These are phyloP conservation scores for Blastomyces silverae DNA, from an alignment of 2,329 filamentous ascomycete genomes.

Conservation along the genomic window DNA sequence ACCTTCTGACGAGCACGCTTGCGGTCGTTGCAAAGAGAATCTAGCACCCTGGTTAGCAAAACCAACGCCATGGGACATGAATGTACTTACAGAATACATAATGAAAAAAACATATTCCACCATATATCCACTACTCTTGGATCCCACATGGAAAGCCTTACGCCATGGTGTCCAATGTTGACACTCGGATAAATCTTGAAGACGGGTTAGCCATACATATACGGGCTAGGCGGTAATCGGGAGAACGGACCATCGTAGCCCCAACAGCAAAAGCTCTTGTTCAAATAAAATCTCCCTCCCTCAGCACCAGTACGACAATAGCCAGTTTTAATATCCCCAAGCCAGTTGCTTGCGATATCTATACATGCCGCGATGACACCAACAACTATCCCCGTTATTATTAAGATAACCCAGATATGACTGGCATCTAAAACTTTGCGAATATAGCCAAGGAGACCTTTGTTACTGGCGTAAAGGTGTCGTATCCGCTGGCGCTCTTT, in stretches of 20 bases:
- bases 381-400: slow-evolving; percentile 76
- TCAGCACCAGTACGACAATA: slow-evolving; percentile 72
- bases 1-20: slow-evolving; percentile 77
- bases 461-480: slow-evolving; percentile 62
- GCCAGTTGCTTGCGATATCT: slow-evolving; percentile 85
- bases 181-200: slow-evolving; percentile 64
- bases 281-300: slow-evolving; percentile 84
- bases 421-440: slow-evolving; percentile 72
- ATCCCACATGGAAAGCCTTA: slow-evolving; percentile 60
- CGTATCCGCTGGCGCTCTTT: slow-evolving; percentile 86
- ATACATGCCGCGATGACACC: slow-evolving; percentile 82
- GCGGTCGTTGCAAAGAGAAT: slow-evolving; percentile 75
- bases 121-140: slow-evolving; percentile 65
- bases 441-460: slow-evolving; percentile 65
- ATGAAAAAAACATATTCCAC: slow-evolving; percentile 84
- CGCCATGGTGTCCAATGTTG: slow-evolving; percentile 84
- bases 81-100: slow-evolving; percentile 63
- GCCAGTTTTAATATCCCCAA: slow-evolving; percentile 85
- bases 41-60: slow-evolving; percentile 15
- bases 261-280: slow-evolving; percentile 86
- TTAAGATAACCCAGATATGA: slow-evolving; percentile 85
- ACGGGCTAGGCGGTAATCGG: slow-evolving; percentile 13
- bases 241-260: slow-evolving; percentile 61
- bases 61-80: neutral
- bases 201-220: slow-evolving; percentile 11